These are phyloP conservation scores for Asterella californica DNA, from an alignment of 225 moss, liverwort and hornwort genomes.

Conservation along the genomic window DNA sequence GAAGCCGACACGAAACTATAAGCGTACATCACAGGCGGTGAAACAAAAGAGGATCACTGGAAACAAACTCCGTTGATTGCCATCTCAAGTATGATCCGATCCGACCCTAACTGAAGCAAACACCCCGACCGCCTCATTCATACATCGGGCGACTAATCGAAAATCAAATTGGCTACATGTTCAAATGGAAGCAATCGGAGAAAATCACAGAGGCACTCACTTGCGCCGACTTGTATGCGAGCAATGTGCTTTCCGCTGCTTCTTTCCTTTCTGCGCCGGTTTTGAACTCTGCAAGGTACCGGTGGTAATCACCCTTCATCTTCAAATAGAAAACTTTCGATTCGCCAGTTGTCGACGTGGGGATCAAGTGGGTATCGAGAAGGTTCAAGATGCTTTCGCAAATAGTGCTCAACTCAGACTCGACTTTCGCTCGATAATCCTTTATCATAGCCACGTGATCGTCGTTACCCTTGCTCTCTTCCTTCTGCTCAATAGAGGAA, in stretches of 20 bases:
- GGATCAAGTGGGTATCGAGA: constrained; percentile 39
- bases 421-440: constrained; percentile 43
- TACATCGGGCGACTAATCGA: too few relatives aligned
- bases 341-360: constrained; percentile 41
- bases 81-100: too few relatives aligned
- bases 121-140: too few relatives aligned
- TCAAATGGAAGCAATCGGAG: neutral
- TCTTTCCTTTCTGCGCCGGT: constrained; percentile 43
- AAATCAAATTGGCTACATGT: neutral
- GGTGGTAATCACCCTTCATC: constrained; percentile 49
- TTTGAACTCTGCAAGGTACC: constrained; percentile 48
- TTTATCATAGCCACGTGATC: constrained; percentile 44
- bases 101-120: too few relatives aligned
- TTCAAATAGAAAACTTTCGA: constrained; percentile 46
- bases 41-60: too few relatives aligned
- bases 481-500: constrained; percentile 45
- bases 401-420: constrained; percentile 39
- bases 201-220: neutral
- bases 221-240: constrained; percentile 45
- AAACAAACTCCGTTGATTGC: too few relatives aligned
- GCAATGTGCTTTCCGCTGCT: constrained; percentile 42
- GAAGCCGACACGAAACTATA: neutral
- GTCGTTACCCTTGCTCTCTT: constrained; percentile 48
- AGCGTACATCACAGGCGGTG: neutral
- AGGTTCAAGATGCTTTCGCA: constrained; percentile 41